Conservation (phyloP, 257 asterid genomes). For the Avicennia marina region DNA sequence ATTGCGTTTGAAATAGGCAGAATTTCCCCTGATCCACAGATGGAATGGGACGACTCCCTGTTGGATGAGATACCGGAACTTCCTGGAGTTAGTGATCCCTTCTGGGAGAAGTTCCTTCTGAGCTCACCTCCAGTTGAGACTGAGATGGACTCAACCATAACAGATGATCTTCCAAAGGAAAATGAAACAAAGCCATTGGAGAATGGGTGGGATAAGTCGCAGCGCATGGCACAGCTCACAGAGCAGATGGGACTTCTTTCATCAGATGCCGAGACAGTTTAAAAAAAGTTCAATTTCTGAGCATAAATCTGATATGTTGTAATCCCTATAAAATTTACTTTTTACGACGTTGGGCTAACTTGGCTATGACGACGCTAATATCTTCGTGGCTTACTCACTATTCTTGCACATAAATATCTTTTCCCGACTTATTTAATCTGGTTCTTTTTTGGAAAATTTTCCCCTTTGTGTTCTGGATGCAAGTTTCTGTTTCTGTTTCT, state of each 20-base stretch:
- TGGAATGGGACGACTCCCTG: conserved; percentile 63
- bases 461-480: too few relatives aligned
- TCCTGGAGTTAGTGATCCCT: conserved; percentile 65
- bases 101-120: conserved; percentile 82
- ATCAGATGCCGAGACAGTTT: conserved; percentile 48
- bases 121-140: conserved; percentile 48
- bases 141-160: conserved; percentile 24
- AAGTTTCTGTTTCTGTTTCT: too few relatives aligned
- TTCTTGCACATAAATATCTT: too few relatives aligned
- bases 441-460: too few relatives aligned
- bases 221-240: conserved; percentile 63
- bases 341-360: too few relatives aligned
- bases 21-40: conserved; percentile 39
- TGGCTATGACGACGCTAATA: too few relatives aligned
- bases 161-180: conserved; percentile 39
- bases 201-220: conserved; percentile 57
- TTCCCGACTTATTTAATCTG: too few relatives aligned
- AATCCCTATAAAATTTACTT: too few relatives aligned
- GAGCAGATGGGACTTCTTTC: conserved; percentile 86
- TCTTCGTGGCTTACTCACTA: too few relatives aligned
- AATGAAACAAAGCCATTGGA: conserved; percentile 31
- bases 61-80: conserved; percentile 63
- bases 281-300: conserved; percentile 10
- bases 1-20: conserved; percentile 43
- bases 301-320: too few relatives aligned